A percentile compares a stretch with the other conserved stretches of the same genome.
Conservation (phyloP, 2,329 filamentous ascomycete genomes). For the Leptographium galeiforme region DNA sequence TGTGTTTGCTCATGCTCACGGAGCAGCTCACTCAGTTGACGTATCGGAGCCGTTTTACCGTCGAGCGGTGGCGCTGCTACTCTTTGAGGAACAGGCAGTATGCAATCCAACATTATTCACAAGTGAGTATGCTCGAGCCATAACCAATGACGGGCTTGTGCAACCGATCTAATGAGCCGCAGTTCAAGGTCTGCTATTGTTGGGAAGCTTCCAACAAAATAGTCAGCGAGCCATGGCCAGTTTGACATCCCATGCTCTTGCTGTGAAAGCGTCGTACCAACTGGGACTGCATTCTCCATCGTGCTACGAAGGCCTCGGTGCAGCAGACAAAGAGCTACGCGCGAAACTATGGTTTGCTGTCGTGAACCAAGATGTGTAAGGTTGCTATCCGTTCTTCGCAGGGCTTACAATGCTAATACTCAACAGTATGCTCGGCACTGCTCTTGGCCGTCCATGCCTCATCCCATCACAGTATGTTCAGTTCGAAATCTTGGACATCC, state of each 20-base stretch:
- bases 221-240: conserved; percentile 21
- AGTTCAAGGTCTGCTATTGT: conserved; percentile 20
- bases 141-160: background rate
- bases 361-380: conserved; percentile 17
- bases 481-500: conserved; percentile 1
- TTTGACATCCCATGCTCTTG: conserved; percentile 17
- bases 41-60: conserved; percentile 16
- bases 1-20: conserved; percentile 17
- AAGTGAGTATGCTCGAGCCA: background rate
- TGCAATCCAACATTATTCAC: conserved; percentile 8
- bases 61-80: conserved; percentile 13
- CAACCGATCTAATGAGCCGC: no score
- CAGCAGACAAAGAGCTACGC: conserved; percentile 15
- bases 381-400: background rate
- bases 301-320: conserved; percentile 13
- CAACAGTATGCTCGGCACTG: conserved; percentile 10
- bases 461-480: conserved; percentile 8
- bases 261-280: conserved; percentile 20
- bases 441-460: conserved; percentile 12
- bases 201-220: conserved; percentile 21
- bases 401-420: background rate
- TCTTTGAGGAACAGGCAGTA: conserved; percentile 16
- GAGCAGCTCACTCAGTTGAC: conserved; percentile 8
- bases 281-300: conserved; percentile 20
- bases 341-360: conserved; percentile 19